phyloP scores from a whole-genome alignment of 805 yeast species.

The Komagataella phaffii region DNA sequence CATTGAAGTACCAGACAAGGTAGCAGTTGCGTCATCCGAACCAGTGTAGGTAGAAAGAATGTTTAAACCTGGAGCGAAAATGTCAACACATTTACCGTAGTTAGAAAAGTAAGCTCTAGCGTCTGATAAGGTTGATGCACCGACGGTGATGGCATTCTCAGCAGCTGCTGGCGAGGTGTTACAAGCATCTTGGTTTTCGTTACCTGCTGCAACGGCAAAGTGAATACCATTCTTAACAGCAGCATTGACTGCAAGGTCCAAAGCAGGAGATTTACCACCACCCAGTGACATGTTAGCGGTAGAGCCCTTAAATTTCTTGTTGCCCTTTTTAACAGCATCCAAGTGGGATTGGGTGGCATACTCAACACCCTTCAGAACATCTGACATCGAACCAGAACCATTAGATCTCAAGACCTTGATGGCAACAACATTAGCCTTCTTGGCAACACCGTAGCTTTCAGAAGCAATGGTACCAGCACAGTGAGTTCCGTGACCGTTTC shows the following conservation, averaged over 20 bases:
- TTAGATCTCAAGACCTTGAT: conserved; percentile 73
- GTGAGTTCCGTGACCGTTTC: conserved; percentile 93
- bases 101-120: conserved; percentile 91
- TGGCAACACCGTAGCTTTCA: conserved; percentile 70
- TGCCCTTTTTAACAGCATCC: conserved; percentile 24
- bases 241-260: conserved; percentile 80
- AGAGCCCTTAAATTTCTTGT: conserved; percentile 68
- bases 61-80: conserved; percentile 93
- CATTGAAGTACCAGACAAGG: conserved; percentile 94
- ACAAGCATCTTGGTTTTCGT: conserved; percentile 89
- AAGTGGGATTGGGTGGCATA: conserved; percentile 63
- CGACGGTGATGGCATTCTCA: conserved; percentile 77
- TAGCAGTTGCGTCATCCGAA: conserved; percentile 61
- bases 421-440: conserved; percentile 66
- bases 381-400: conserved; percentile 78
- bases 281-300: conserved; percentile 91
- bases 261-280: conserved; percentile 82
- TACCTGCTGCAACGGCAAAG: conserved; percentile 95
- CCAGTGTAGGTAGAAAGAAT: conserved; percentile 78
- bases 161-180: conserved; percentile 85
- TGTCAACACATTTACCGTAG: conserved; percentile 91
- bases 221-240: conserved; percentile 82
- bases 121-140: conserved; percentile 85
- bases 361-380: conserved; percentile 76
- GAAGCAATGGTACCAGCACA: conserved; percentile 95